These are phyloP conservation scores for Entrophospora sp. DNA, from an alignment of 192 early-diverging fungal genomes.

Conservation along the genomic window DNA sequence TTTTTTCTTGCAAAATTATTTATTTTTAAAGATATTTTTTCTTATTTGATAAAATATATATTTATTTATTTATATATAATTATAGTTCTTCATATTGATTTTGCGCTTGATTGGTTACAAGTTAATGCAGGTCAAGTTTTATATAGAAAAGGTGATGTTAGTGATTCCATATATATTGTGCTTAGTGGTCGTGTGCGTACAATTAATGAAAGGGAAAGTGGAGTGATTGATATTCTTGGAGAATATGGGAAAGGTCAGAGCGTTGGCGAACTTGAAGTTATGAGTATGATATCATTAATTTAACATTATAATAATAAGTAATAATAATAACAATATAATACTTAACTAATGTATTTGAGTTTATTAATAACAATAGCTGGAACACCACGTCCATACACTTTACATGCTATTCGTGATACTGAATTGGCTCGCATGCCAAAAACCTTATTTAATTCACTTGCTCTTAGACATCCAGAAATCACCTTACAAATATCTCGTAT, in stretches of 20 bases:
- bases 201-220: constrained; percentile 58
- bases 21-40: no score
- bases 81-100: constrained; percentile 65
- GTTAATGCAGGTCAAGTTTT: constrained; percentile 89
- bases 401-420: constrained; percentile 96
- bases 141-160: constrained; percentile 76
- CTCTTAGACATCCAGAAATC: constrained; percentile 80
- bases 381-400: constrained; percentile 64
- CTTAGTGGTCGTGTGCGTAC: constrained; percentile 87
- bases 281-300: constrained; percentile 47
- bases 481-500: constrained; percentile 86
- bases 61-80: no score
- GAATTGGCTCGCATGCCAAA: constrained; percentile 94
- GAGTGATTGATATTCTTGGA: constrained; percentile 69
- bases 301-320: no score
- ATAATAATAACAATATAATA: no score
- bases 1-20: no score
- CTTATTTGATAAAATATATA: background rate
- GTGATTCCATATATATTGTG: constrained; percentile 88
- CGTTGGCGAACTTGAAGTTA: constrained; percentile 89
- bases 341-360: background rate
- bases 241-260: constrained; percentile 96
- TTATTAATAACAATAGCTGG: constrained; percentile 27
- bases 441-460: constrained; percentile 88
- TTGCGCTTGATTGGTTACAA: constrained; percentile 91